These are phyloP conservation scores for Sugiyamaella neomexicana DNA, from an alignment of 1,139 yeast genomes.

Conservation along the genomic window DNA sequence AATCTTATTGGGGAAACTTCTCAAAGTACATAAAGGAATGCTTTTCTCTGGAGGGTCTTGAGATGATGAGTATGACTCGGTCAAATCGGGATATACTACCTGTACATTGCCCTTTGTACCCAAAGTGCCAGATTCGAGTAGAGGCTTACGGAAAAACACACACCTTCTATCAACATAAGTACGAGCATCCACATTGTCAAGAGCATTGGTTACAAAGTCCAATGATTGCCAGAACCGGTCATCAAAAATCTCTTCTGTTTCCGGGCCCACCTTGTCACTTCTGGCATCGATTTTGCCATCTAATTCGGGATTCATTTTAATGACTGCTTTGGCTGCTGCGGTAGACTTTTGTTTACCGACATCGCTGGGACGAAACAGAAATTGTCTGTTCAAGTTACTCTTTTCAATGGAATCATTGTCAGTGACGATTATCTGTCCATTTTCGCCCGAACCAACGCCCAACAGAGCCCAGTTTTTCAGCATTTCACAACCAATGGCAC, in stretches of 20 bases:
- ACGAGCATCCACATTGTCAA: conserved; percentile 97
- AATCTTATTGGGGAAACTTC: conserved; percentile 96
- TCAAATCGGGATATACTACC: conserved; percentile 87
- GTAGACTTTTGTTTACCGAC: conserved; percentile 91
- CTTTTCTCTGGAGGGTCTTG: conserved; percentile 99
- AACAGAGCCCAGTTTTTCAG: conserved; percentile 96
- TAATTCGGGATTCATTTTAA: conserved; percentile 80
- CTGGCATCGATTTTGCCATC: conserved; percentile 71
- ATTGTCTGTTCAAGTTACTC: conserved; percentile 93
- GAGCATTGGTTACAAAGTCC: conserved; percentile 91
- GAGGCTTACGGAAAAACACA: conserved; percentile 85
- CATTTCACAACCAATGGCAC: conserved; percentile 99
- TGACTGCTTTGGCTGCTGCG: conserved; percentile 84
- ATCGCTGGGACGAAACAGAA: conserved; percentile 88
- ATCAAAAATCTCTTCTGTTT: conserved; percentile 82
- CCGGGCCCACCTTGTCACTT: conserved; percentile 89
- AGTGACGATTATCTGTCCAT: conserved; percentile 81
- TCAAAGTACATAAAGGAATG: conserved; percentile 92
- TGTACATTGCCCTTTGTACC: conserved; percentile 99
- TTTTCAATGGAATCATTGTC: conserved; percentile 96
- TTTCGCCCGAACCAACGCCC: conserved; percentile 91
- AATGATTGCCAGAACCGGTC: conserved; percentile 83
- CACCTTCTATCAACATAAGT: conserved; percentile 97
- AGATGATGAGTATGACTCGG: conserved; percentile 93
- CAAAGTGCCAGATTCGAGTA: conserved; percentile 93